Percentiles rank a stretch among this genome's conserved stretches.
Conservation (phyloP, 768 basidiomycete species). For the Mycena haematopus region DNA sequence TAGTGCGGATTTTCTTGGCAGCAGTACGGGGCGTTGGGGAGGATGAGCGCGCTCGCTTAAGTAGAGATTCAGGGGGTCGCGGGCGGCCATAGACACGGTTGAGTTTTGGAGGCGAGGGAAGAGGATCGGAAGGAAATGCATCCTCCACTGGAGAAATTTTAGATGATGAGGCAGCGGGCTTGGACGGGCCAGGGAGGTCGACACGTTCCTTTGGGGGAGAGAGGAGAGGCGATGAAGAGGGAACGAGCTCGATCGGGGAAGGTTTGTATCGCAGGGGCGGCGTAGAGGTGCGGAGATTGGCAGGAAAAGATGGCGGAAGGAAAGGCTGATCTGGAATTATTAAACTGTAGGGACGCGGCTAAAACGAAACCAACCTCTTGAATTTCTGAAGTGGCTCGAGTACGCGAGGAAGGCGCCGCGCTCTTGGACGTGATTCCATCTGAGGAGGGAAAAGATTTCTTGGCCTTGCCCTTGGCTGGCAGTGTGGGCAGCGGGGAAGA, state of each 20-base stretch:
- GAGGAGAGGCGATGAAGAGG: slow-evolving; percentile 35
- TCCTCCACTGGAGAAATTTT: slow-evolving; percentile 11
- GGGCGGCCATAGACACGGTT: slow-evolving; percentile 29
- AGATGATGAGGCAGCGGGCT: background rate
- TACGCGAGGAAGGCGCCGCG: background rate
- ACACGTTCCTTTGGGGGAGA: slow-evolving; percentile 4
- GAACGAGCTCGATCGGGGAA: slow-evolving; percentile 43
- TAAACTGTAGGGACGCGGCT: slow-evolving; percentile 11
- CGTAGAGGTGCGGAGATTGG: slow-evolving; percentile 60
- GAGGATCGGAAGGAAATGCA: slow-evolving; percentile 22
- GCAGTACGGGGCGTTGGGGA: slow-evolving; percentile 14
- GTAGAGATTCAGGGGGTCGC: slow-evolving; percentile 1
- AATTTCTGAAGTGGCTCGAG: slow-evolving; percentile 30
- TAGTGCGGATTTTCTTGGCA: slow-evolving; percentile 20
- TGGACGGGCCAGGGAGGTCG: background rate
- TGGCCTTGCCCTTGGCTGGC: background rate
- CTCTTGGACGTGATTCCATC: slow-evolving; percentile 2
- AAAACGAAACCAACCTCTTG: slow-evolving; percentile 36
- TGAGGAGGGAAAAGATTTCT: background rate
- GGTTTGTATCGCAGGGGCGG: slow-evolving; percentile 53
- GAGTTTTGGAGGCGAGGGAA: slow-evolving; percentile 35
- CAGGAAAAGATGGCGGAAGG: slow-evolving; percentile 62
- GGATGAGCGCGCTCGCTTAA: slow-evolving; percentile 24
- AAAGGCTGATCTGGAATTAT: slow-evolving; percentile 42
- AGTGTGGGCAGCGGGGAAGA: background rate